Conservation (phyloP, 768 basidiomycete species). For the Leccinum ochraceum region DNA sequence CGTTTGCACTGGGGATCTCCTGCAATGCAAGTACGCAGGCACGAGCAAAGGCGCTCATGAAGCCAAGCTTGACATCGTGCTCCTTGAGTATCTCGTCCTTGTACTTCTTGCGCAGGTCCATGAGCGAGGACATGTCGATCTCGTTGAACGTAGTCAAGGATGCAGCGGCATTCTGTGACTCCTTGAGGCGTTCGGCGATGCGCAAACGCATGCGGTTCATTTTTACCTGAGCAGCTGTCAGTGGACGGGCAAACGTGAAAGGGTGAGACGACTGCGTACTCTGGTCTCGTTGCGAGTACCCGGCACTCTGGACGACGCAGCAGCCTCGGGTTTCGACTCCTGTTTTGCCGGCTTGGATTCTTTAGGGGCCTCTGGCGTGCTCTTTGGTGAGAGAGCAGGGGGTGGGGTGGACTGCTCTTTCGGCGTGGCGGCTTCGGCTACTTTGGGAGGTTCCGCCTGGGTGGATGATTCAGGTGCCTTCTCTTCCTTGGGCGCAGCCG, state of each 20-base stretch:
- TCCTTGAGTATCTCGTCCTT: conserved; percentile 90
- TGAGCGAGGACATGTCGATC: conserved; percentile 97
- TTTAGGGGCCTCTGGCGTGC: conserved; percentile 31
- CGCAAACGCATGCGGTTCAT: conserved; percentile 99
- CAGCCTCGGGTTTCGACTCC: conserved; percentile 29
- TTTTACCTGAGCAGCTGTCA: conserved; percentile 64
- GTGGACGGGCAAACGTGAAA: background rate
- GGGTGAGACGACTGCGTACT: conserved; percentile 42
- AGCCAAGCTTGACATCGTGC: conserved; percentile 95
- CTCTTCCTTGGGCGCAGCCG: conserved; percentile 33
- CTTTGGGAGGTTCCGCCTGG: conserved; percentile 30
- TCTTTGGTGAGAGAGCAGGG: conserved; percentile 40
- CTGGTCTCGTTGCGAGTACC: conserved; percentile 84
- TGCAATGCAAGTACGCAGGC: conserved; percentile 81
- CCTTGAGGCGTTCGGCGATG: conserved; percentile 96
- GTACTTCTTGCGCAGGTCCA: conserved; percentile 91
- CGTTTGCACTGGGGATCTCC: conserved; percentile 94
- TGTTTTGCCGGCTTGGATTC: conserved; percentile 40
- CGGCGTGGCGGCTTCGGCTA: conserved; percentile 45
- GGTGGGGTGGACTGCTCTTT: conserved; percentile 49
- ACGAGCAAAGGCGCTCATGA: conserved; percentile 96
- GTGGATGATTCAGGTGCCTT: conserved; percentile 26
- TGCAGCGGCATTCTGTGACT: conserved; percentile 96
- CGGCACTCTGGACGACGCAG: conserved; percentile 37
- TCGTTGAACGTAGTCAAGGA: conserved; percentile 99